Evolutionary conservation across 805 yeast genomes (phyloP).

Genomic region (Metschnikowia vanudenii): DNA sequence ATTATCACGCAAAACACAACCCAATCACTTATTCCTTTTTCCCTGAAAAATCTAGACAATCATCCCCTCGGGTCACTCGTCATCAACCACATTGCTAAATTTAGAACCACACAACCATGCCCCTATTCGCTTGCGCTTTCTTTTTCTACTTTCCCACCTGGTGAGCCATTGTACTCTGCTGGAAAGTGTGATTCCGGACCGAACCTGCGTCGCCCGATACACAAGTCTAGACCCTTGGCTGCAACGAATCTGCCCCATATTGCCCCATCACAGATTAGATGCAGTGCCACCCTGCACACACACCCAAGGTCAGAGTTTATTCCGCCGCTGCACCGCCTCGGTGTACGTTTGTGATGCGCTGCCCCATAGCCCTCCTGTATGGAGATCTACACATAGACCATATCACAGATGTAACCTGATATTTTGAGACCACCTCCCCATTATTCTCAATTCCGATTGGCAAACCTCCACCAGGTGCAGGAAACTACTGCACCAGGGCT

Average conservation of each 20-base stretch:
- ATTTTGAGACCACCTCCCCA: not conserved
- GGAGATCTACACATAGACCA: not conserved
- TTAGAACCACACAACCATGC: no score
- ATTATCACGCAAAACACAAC: no score
- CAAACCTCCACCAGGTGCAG: no score
- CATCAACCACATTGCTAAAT: no score
- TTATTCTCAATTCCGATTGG: constrained; percentile 1
- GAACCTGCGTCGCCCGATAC: not conserved
- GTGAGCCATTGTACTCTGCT: not conserved
- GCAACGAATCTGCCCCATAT: not conserved
- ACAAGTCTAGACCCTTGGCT: not conserved
- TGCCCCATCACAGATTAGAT: not conserved
- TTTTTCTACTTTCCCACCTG: no score
- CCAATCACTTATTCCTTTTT: no score
- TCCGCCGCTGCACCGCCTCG: not conserved
- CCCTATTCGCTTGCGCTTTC: no score
- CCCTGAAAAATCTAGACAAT: no score
- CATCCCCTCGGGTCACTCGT: no score
- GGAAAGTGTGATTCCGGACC: not conserved
- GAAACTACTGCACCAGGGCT: not conserved
- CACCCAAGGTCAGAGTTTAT: not conserved
- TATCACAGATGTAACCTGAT: not conserved
- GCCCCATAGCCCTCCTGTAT: constrained; percentile 14
- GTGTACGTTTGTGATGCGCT: constrained; percentile 5
- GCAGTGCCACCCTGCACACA: not conserved